Conservation (phyloP, 805 yeast species). For the Sugiyamaella boreocaroliniensis region DNA sequence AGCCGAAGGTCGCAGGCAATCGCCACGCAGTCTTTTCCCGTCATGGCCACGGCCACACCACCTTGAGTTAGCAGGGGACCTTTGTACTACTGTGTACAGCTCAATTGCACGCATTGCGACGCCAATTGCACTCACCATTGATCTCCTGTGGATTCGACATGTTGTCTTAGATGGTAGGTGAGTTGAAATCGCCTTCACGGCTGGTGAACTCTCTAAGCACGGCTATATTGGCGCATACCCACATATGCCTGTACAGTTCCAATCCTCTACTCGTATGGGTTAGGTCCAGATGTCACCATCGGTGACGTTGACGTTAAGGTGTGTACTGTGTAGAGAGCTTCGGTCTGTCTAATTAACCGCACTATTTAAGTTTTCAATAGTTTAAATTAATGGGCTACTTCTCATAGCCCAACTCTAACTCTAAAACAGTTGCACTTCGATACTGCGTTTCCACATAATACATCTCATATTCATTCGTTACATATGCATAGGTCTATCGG, state of each 20-base stretch:
- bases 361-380: too few relatives aligned
- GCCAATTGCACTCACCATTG: constrained; percentile 24
- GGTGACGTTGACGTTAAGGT: too few relatives aligned
- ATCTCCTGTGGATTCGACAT: constrained; percentile 36
- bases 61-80: constrained; percentile 35
- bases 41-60: constrained; percentile 98
- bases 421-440: too few relatives aligned
- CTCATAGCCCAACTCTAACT: too few relatives aligned
- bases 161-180: not conserved
- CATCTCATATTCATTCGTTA: not conserved
- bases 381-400: too few relatives aligned
- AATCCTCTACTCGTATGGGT: too few relatives aligned
- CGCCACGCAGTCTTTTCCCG: constrained; percentile 96
- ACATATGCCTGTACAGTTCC: too few relatives aligned
- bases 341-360: too few relatives aligned
- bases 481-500: not conserved
- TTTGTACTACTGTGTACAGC: not conserved
- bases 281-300: too few relatives aligned
- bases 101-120: not conserved
- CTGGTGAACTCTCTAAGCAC: not conserved
- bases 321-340: too few relatives aligned
- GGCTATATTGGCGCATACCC: not conserved
- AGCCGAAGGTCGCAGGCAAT: constrained; percentile 92
- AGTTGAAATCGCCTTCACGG: not conserved
- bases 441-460: not conserved